Evolutionary conservation across 805 yeast genomes (phyloP).

Genomic region (Cyberlindnera samutprakarnensis): DNA sequence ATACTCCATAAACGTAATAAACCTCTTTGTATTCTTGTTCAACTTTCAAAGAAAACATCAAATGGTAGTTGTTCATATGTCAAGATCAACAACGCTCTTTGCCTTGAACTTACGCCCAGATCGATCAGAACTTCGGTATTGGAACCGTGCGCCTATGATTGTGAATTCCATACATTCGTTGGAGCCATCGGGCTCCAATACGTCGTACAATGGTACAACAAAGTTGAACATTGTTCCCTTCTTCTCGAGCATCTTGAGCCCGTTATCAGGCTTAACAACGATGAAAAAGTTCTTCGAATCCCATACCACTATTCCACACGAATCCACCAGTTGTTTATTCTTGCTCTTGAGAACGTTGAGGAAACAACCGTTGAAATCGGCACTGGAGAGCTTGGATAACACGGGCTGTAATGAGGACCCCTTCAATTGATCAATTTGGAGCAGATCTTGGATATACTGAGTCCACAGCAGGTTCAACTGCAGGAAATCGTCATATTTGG

Average conservation of each 20-base stretch:
- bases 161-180: conserved; percentile 46
- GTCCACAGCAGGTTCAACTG: conserved; percentile 66
- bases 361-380: conserved; percentile 77
- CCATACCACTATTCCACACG: conserved; percentile 73
- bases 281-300: conserved; percentile 73
- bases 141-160: conserved; percentile 73
- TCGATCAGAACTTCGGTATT: conserved; percentile 70
- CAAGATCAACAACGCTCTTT: conserved; percentile 58
- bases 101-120: conserved; percentile 80
- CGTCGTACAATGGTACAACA: conserved; percentile 28
- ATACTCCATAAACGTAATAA: too few relatives aligned
- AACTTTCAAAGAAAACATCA: too few relatives aligned
- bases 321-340: conserved; percentile 51
- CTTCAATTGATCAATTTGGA: conserved; percentile 27
- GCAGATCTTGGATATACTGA: conserved; percentile 51
- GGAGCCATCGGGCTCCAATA: conserved; percentile 22
- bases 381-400: conserved; percentile 55
- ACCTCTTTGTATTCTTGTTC: too few relatives aligned
- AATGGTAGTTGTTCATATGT: neutral
- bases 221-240: conserved; percentile 57
- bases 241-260: conserved; percentile 60
- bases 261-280: conserved; percentile 49
- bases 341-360: conserved; percentile 50
- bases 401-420: conserved; percentile 24
- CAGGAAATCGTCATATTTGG: conserved; percentile 41